Conservation (phyloP, 2,329 filamentous ascomycete species). For the Metarhizium sp. region DNA sequence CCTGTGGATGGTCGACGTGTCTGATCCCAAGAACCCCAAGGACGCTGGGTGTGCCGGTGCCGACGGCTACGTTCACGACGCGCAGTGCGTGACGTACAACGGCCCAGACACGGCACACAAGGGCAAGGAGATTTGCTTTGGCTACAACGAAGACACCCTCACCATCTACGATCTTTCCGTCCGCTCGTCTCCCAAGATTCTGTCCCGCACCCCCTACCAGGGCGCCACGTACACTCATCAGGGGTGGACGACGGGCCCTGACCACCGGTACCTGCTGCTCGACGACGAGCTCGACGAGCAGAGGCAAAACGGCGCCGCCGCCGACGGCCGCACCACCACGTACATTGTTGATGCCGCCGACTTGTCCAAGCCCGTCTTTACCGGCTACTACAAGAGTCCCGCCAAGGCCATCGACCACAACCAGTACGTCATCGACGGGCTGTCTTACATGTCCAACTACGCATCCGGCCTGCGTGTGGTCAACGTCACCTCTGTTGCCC, state of each 20-base stretch:
- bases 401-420: conserved; percentile 35
- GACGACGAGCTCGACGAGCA: conserved; percentile 42
- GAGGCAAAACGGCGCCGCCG: conserved; percentile 27
- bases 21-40: conserved; percentile 39
- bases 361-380: conserved; percentile 26
- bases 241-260: conserved; percentile 37
- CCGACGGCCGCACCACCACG: conserved; percentile 28
- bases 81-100: conserved; percentile 42
- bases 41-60: conserved; percentile 36
- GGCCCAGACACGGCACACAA: conserved; percentile 35
- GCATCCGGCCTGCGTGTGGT: conserved; percentile 32
- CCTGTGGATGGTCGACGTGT: conserved; percentile 46
- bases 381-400: conserved; percentile 29
- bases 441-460: conserved; percentile 38
- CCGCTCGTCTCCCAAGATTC: conserved; percentile 32
- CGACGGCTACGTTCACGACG: conserved; percentile 44
- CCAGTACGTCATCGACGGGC: conserved; percentile 32
- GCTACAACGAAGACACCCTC: conserved; percentile 15
- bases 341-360: conserved; percentile 37
- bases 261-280: conserved; percentile 31
- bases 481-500: conserved; percentile 19
- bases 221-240: conserved; percentile 47
- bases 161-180: conserved; percentile 37
- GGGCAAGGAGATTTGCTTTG: conserved; percentile 20
- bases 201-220: conserved; percentile 43